Evolutionary conservation across 73 alveolate genomes (phyloP), one percentile per base, ranked within the genome.

Genomic region (Blepharisma japonicum): DNA sequence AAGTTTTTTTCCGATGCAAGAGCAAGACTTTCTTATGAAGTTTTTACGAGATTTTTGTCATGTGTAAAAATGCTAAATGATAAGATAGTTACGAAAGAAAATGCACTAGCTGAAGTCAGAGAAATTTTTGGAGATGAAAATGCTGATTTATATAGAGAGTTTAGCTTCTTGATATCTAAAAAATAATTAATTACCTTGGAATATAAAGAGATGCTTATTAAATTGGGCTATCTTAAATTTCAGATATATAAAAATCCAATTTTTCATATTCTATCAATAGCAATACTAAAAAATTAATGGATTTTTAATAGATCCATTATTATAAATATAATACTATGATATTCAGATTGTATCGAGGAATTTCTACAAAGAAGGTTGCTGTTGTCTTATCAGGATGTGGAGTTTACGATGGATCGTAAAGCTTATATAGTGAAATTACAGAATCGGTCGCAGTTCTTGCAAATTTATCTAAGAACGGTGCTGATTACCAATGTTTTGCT

Each of bases 321-420:
- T 32, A 32, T 32, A 1, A 32, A 1, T 1, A 32, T 32, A 32
- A 32, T 32, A 32, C 42, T 32, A 32, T 32, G 42, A 32, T 32
- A 32, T 32, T 3, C 42, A 32, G 42, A 32, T 32, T 32, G 42
- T 32, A 32, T 32, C 42, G 42, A 32, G 42, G 42, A 32, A 1
- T 32, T 32, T 32, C 42, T 32, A 32, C 42, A 32, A 79, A 79
- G 50, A 56, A 68, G 51, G 81, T 68, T 32, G 94, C 94, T 38
- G 85, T 87, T 48, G 68, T 87, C 25, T 83, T 87, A 14, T 32
- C 89, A 7, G 94, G 94, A 27, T 77, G 90, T 55, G 94, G 94
- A 32, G 87, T 77, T 7, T 79, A 78, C 39, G 94, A 87, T 68
- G 94, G 94, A 23, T 49, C 85, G 80, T 71, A 79, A 67, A 27